A percentile compares a stretch with the other conserved stretches of the same genome.
These are phyloP conservation scores for Xerophyta viscosa DNA, from an alignment of 106 monocot genomes.

Conservation along the genomic window DNA sequence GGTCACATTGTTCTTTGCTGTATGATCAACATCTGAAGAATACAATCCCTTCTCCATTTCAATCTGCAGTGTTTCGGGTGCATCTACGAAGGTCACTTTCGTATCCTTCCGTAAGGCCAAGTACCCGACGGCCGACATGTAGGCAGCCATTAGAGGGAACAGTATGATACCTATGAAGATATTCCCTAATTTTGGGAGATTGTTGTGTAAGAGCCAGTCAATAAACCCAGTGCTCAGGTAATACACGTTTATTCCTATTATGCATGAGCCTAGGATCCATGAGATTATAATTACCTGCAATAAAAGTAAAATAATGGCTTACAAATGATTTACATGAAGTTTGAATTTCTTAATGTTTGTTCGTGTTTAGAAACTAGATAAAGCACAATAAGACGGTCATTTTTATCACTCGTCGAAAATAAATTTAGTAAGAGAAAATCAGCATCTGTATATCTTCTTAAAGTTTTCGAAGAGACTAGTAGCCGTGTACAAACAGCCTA, in stretches of 20 bases:
- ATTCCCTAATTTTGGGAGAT: slow-evolving; percentile 43
- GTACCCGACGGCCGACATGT: slow-evolving; percentile 43
- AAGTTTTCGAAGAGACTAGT: no score
- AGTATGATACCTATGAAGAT: slow-evolving; percentile 47
- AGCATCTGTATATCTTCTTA: no score
- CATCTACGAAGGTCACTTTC: slow-evolving; percentile 18
- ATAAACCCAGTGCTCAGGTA: slow-evolving; percentile 61
- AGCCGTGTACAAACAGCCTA: no score
- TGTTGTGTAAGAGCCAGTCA: slow-evolving; percentile 55
- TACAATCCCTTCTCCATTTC: slow-evolving; percentile 36
- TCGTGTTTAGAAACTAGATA: no score
- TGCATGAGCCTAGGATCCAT: slow-evolving; percentile 48
- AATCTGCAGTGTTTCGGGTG: slow-evolving; percentile 2
- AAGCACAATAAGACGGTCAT: no score
- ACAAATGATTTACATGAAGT: no score
- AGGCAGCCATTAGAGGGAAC: slow-evolving; percentile 71
- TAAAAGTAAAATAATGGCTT: no score
- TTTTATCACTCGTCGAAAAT: no score
- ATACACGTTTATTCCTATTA: slow-evolving; percentile 77
- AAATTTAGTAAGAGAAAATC: no score
- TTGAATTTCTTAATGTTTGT: no score
- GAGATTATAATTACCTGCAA: slow-evolving; percentile 62
- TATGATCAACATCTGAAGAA: neutral
- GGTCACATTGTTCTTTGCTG: slow-evolving; percentile 11
- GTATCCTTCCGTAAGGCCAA: slow-evolving; percentile 63